phyloP scores from a whole-genome alignment of 1,139 yeast genomes.

The Lodderomyces parapsilosis region DNA sequence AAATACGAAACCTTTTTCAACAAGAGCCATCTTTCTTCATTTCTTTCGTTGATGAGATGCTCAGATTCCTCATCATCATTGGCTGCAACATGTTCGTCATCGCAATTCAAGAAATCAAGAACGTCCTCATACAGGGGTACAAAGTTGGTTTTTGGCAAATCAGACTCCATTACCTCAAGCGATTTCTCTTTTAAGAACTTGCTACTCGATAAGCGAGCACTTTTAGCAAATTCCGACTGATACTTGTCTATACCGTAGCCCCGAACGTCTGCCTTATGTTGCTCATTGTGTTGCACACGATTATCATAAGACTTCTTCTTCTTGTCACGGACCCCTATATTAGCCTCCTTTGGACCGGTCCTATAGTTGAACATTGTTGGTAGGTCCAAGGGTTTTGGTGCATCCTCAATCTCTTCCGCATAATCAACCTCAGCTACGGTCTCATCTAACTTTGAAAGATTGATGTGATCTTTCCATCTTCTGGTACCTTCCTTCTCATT shows the following conservation, averaged over 20 bases:
- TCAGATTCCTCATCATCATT: slow-evolving; percentile 42
- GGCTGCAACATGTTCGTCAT: slow-evolving; percentile 35
- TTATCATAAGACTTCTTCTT: slow-evolving; percentile 80
- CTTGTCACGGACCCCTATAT: slow-evolving; percentile 78
- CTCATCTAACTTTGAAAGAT: slow-evolving; percentile 17
- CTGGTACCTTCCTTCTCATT: slow-evolving; percentile 43
- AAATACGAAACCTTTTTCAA: slow-evolving; percentile 68
- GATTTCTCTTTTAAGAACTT: slow-evolving; percentile 58
- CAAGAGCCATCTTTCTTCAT: slow-evolving; percentile 64
- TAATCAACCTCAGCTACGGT: slow-evolving; percentile 23
- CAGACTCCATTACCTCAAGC: slow-evolving; percentile 39
- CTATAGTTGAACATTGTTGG: slow-evolving; percentile 80
- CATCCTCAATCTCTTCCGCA: slow-evolving; percentile 27
- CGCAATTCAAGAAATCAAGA: slow-evolving; percentile 50
- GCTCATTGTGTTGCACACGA: slow-evolving; percentile 65
- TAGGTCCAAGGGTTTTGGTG: slow-evolving; percentile 36
- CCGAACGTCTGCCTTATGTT: slow-evolving; percentile 68
- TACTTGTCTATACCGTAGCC: slow-evolving; percentile 74
- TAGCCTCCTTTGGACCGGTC: slow-evolving; percentile 75
- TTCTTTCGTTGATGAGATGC: slow-evolving; percentile 39
- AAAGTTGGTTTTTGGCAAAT: slow-evolving; percentile 34
- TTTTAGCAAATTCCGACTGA: slow-evolving; percentile 42
- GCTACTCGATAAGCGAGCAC: slow-evolving; percentile 54
- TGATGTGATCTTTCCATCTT: slow-evolving; percentile 47
- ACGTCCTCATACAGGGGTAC: slow-evolving; percentile 62